Conservation (phyloP, 148 eudicot genomes). For the Euryodendron excelsum region DNA sequence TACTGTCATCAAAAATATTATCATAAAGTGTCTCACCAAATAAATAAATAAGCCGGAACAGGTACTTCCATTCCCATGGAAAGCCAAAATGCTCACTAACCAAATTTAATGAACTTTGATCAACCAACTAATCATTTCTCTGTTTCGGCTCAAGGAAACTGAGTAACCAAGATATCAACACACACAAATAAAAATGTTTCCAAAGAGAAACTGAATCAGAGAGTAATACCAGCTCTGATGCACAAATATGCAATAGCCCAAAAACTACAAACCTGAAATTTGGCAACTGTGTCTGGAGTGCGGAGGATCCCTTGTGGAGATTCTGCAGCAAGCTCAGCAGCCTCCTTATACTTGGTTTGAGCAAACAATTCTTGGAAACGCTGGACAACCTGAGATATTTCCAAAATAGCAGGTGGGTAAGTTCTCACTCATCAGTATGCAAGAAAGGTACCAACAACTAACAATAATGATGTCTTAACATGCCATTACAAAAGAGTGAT, state of each 20-base stretch:
- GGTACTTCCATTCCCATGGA: slow-evolving; percentile 1
- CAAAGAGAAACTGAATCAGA: not conserved
- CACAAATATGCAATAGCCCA: not conserved
- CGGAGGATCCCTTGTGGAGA: slow-evolving; percentile 98
- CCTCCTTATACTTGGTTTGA: slow-evolving; percentile 97
- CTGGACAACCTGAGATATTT: slow-evolving; percentile 76
- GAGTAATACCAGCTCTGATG: not conserved
- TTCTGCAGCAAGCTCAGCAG: slow-evolving; percentile 99
- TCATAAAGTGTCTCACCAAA: not conserved
- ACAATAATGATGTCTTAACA: not conserved
- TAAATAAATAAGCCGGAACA: not conserved
- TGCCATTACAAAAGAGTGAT: not conserved
- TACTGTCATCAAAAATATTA: too few relatives aligned
- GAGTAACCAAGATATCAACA: not conserved
- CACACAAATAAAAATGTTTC: not conserved
- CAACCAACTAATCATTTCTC: not conserved
- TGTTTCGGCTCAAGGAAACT: slow-evolving; percentile 7
- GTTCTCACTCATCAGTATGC: not conserved
- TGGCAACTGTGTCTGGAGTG: slow-evolving; percentile 97
- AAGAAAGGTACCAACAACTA: not conserved
- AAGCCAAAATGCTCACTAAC: not conserved
- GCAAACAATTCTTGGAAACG: slow-evolving; percentile 97
- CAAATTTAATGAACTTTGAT: not conserved
- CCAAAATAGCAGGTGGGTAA: slow-evolving; percentile 2
- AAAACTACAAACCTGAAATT: slow-evolving; percentile 71